Percentiles rank a stretch among this genome's conserved stretches.
Conservation (phyloP, 2,329 filamentous ascomycete species). For the Byssoonygena ceratinophila region DNA sequence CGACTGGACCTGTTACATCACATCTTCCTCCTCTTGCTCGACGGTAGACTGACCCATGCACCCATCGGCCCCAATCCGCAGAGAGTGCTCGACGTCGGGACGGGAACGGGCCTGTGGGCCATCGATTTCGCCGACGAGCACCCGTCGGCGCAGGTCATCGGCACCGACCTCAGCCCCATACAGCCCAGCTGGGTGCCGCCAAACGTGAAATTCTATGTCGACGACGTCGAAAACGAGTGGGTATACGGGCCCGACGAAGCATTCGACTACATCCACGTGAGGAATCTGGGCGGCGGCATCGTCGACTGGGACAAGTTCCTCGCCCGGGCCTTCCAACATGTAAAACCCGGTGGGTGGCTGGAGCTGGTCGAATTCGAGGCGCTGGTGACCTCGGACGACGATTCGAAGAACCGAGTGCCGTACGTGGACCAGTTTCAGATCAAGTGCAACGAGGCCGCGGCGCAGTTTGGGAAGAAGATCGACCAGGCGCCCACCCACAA, state of each 20-base stretch:
- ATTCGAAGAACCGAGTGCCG: slow-evolving; percentile 12
- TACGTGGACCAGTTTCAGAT: slow-evolving; percentile 15
- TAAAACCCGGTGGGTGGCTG: slow-evolving; percentile 39
- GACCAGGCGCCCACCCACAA: slow-evolving; percentile 22
- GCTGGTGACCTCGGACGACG: slow-evolving; percentile 11
- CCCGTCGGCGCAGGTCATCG: slow-evolving; percentile 28
- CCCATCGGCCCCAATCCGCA: slow-evolving; percentile 29
- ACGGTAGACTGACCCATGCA: slow-evolving; percentile 28
- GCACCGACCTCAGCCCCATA: slow-evolving; percentile 25
- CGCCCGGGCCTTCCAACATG: slow-evolving; percentile 20
- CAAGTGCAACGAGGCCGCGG: slow-evolving; percentile 17
- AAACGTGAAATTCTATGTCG: slow-evolving; percentile 51
- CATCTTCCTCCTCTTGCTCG: slow-evolving; percentile 33
- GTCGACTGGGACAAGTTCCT: slow-evolving; percentile 38
- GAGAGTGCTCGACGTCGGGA: slow-evolving; percentile 44
- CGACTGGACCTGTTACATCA: slow-evolving; percentile 43
- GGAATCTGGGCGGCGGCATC: slow-evolving; percentile 43
- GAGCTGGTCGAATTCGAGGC: slow-evolving; percentile 32
- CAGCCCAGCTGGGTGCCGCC: slow-evolving; percentile 40
- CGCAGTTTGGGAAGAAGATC: slow-evolving; percentile 19
- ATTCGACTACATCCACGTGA: slow-evolving; percentile 50
- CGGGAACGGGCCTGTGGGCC: slow-evolving; percentile 35
- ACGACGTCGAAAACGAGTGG: slow-evolving; percentile 54
- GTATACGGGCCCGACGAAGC: slow-evolving; percentile 38
- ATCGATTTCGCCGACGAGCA: slow-evolving; percentile 39